These are phyloP conservation scores for Phytophthora meadii DNA, from an alignment of 352 stramenopile genomes.

Conservation along the genomic window DNA sequence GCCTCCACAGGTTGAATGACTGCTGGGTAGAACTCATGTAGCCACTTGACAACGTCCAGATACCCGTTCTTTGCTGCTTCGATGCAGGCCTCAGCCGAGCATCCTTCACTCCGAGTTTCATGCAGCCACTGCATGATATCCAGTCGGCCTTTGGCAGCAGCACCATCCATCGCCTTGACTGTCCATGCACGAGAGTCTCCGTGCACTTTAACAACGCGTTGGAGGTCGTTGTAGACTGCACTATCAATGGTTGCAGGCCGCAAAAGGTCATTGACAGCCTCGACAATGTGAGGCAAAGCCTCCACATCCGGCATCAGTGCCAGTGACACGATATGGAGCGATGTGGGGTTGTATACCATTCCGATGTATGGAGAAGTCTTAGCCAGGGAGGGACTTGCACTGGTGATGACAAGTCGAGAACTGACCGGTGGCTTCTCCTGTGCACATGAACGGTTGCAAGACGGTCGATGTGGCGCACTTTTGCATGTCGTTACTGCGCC, in stretches of 20 bases:
- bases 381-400: background rate
- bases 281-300: constrained; percentile 11
- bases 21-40: constrained; percentile 11
- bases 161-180: constrained; percentile 16
- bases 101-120: constrained; percentile 9
- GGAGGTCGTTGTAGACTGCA: constrained; percentile 22
- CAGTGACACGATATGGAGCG: constrained; percentile 12
- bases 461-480: constrained; percentile 1
- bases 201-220: constrained; percentile 9
- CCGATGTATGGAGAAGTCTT: no score
- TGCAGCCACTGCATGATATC: constrained; percentile 25
- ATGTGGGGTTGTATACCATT: constrained; percentile 15
- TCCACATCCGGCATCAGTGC: constrained; percentile 8
- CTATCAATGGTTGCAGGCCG: constrained; percentile 16
- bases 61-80: constrained; percentile 1
- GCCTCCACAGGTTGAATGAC: constrained; percentile 9
- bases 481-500: constrained; percentile 18
- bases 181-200: constrained; percentile 11
- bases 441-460: constrained; percentile 3
- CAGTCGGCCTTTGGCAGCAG: constrained; percentile 14
- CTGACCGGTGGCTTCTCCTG: constrained; percentile 10
- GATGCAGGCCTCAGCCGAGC: constrained; percentile 1
- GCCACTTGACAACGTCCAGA: constrained; percentile 24
- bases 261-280: constrained; percentile 19
- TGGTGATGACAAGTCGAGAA: constrained; percentile 6